Conservation (phyloP, 169 alveolate genomes). For the Cyclospora cayetanensis region DNA sequence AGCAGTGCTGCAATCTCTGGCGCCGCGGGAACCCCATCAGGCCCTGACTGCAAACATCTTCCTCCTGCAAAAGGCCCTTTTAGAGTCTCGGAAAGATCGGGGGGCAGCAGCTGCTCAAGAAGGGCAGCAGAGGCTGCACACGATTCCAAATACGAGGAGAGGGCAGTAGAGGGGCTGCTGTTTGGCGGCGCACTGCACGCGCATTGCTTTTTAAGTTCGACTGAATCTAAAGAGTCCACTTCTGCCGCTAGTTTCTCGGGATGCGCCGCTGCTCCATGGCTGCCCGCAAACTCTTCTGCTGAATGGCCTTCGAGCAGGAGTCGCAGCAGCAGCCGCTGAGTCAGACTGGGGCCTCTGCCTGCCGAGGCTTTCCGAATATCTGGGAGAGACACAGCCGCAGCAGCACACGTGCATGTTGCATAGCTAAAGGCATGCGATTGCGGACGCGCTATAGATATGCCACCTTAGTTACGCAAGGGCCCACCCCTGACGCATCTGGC, state of each 20-base stretch:
- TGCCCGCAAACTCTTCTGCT: slow-evolving; percentile 9
- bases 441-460: too few species aligned
- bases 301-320: slow-evolving; percentile 12
- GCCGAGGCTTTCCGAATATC: slow-evolving; percentile 26
- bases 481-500: too few species aligned
- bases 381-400: background rate
- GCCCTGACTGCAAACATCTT: slow-evolving; percentile 41
- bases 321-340: slow-evolving; percentile 31
- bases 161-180: background rate
- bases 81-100: too few species aligned
- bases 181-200: background rate
- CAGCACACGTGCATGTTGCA: too few species aligned
- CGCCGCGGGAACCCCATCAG: background rate
- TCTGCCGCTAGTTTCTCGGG: background rate
- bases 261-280: slow-evolving; percentile 29
- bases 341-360: slow-evolving; percentile 49
- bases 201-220: background rate
- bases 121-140: slow-evolving; percentile 40
- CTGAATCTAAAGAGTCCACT: background rate
- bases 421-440: too few species aligned
- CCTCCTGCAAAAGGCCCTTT: background rate
- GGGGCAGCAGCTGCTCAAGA: slow-evolving; percentile 29
- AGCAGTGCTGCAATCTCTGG: background rate
- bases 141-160: background rate
- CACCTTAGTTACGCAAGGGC: too few species aligned